Evolutionary conservation across 345 rosid species (phyloP).

Genomic region (Toxicodendron radicans): DNA sequence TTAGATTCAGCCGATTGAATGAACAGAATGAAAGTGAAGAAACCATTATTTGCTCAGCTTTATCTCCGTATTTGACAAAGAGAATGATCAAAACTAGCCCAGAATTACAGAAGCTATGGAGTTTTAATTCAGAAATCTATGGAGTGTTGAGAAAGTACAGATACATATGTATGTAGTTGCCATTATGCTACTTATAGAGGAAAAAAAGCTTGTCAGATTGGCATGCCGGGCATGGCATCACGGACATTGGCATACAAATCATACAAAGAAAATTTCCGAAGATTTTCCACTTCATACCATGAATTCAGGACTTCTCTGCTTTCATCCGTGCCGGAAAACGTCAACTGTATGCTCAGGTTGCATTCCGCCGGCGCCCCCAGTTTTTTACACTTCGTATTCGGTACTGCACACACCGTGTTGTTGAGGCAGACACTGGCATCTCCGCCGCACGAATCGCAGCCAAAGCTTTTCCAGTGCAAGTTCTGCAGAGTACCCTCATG

Average conservation of each 20-base stretch:
- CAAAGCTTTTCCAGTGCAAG: conserved; percentile 75
- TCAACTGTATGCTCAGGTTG: conserved; percentile 58
- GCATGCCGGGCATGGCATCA: conserved; percentile 24
- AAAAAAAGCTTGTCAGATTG: conserved; percentile 13
- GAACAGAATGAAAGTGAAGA: too few species aligned
- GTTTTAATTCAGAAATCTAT: too few species aligned
- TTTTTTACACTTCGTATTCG: conserved; percentile 51
- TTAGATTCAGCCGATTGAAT: too few species aligned
- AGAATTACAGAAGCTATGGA: too few species aligned
- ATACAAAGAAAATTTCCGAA: conserved; percentile 62
- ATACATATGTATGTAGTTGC: too few species aligned
- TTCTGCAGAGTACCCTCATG: conserved; percentile 74
- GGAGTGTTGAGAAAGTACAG: neutral
- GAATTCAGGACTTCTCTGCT: conserved; percentile 67
- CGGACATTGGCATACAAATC: conserved; percentile 48
- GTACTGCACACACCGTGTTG: conserved; percentile 68
- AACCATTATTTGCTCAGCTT: too few species aligned
- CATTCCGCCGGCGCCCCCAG: conserved; percentile 52
- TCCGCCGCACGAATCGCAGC: conserved; percentile 61
- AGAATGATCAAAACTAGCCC: too few species aligned
- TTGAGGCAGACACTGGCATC: conserved; percentile 48
- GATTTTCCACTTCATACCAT: conserved; percentile 84
- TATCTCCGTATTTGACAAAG: too few species aligned
- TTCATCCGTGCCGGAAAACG: conserved; percentile 87
- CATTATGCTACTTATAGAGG: too few species aligned